Evolutionary conservation across 495 filamentous ascomycete genomes (phyloP).

Genomic region (Hamigera avellanea): DNA sequence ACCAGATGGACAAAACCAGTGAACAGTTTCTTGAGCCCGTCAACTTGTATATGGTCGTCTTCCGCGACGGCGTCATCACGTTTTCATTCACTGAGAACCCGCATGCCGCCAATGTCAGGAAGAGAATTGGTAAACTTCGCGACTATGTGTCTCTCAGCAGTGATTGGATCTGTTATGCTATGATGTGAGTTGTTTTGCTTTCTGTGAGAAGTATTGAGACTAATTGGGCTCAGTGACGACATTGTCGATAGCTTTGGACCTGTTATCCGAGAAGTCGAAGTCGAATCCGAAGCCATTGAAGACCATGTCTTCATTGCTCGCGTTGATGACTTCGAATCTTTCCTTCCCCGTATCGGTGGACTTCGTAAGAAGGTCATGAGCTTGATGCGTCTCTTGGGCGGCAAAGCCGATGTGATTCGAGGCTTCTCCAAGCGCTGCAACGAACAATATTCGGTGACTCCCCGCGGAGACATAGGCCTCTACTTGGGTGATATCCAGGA

Average conservation of each 20-base stretch:
- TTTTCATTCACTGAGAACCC: constrained; percentile 80
- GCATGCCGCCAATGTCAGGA: constrained; percentile 78
- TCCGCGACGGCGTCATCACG: constrained; percentile 87
- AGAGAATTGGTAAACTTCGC: constrained; percentile 81
- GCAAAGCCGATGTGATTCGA: constrained; percentile 93
- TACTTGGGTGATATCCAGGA: constrained; percentile 97
- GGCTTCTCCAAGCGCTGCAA: constrained; percentile 98
- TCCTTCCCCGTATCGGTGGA: constrained; percentile 78
- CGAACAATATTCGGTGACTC: constrained; percentile 87
- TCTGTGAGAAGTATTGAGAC: constrained; percentile 2
- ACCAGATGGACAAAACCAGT: constrained; percentile 61
- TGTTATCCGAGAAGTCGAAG: constrained; percentile 72
- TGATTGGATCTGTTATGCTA: constrained; percentile 98
- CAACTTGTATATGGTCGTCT: constrained; percentile 94
- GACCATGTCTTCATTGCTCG: constrained; percentile 88
- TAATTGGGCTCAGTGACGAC: constrained; percentile 53
- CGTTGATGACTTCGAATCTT: constrained; percentile 72
- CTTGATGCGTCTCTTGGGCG: constrained; percentile 82
- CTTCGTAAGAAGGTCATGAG: constrained; percentile 91
- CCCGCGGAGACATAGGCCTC: constrained; percentile 87
- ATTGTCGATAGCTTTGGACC: constrained; percentile 95
- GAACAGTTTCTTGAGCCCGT: constrained; percentile 80
- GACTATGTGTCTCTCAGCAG: constrained; percentile 87
- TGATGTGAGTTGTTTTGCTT: constrained; percentile 63
- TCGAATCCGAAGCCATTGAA: constrained; percentile 85